These are phyloP conservation scores for Physcomitrellopsis africana DNA, from an alignment of 225 moss, liverwort and hornwort genomes.

Conservation along the genomic window DNA sequence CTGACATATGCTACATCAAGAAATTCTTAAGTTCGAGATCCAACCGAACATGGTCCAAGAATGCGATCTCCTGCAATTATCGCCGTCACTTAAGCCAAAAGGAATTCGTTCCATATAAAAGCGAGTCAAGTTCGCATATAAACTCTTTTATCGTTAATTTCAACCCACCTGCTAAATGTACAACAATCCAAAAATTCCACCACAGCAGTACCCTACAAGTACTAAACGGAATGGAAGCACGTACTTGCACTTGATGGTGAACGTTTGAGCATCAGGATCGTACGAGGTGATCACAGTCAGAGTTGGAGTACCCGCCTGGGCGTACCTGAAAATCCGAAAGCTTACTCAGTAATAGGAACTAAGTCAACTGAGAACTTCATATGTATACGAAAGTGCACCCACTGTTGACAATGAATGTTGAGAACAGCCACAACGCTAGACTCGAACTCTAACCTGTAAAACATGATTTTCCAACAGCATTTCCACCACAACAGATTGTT, in stretches of 20 bases:
- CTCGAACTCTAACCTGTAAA: not conserved
- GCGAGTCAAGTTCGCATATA: too few relatives aligned
- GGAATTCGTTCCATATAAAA: too few relatives aligned
- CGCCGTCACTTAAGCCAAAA: not conserved
- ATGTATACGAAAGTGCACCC: not conserved
- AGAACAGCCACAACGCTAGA: not conserved
- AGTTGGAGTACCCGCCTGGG: constrained; percentile 88
- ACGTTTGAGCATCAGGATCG: constrained; percentile 62
- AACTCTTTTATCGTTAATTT: too few relatives aligned
- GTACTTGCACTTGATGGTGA: constrained; percentile 83
- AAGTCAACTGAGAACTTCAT: not conserved
- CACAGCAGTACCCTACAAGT: too few relatives aligned
- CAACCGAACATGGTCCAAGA: not conserved
- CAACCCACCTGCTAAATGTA: too few relatives aligned
- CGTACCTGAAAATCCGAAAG: constrained; percentile 43
- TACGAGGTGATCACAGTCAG: constrained; percentile 75
- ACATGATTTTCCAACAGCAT: not conserved
- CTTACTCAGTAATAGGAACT: not conserved
- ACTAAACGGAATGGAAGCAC: constrained; percentile 12
- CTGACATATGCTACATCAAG: not conserved
- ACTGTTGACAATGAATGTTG: not conserved
- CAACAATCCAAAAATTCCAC: too few relatives aligned
- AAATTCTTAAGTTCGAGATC: not conserved
- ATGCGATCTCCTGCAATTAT: not conserved
- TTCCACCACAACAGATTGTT: constrained; percentile 5